Evolutionary conservation across 2,329 filamentous ascomycete genomes (phyloP).

Genomic region (Fulvia fulva): DNA sequence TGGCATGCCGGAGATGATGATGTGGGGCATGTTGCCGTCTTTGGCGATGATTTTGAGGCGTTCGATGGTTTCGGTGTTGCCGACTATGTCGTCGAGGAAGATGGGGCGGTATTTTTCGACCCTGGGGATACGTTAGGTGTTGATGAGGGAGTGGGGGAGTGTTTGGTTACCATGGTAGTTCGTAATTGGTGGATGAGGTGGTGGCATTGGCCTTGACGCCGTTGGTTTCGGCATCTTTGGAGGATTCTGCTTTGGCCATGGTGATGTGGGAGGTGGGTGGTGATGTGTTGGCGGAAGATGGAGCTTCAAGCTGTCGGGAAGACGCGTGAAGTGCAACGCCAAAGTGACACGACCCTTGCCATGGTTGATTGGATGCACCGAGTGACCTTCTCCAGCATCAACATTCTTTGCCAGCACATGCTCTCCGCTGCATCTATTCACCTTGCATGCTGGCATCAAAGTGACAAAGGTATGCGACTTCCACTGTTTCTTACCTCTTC

Average conservation of each 20-base stretch:
- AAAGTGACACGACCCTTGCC: not conserved
- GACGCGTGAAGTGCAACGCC: not conserved
- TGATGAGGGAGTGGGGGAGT: not conserved
- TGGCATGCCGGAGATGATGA: constrained; percentile 99
- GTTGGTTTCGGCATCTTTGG: constrained; percentile 44
- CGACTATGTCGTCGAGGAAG: constrained; percentile 93
- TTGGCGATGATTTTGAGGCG: constrained; percentile 96
- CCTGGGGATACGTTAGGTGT: constrained; percentile 53
- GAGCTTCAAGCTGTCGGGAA: not conserved
- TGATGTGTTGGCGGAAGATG: not conserved
- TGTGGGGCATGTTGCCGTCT: constrained; percentile 98
- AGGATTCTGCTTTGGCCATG: constrained; percentile 49
- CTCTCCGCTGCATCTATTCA: not conserved
- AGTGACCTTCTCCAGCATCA: not conserved
- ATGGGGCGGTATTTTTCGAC: constrained; percentile 97
- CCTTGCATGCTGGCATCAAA: not conserved
- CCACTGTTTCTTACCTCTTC: not conserved
- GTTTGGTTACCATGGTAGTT: constrained; percentile 67
- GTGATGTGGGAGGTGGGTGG: constrained; percentile 4
- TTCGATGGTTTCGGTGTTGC: constrained; percentile 96
- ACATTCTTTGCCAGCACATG: not conserved
- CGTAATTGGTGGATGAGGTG: constrained; percentile 53
- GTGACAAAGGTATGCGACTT: not conserved
- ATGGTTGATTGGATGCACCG: too few species aligned
- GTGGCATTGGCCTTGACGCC: constrained; percentile 40